These are phyloP conservation scores for Rhizomucor pusillus DNA, from an alignment of 371 early-diverging fungal species.

Conservation along the genomic window DNA sequence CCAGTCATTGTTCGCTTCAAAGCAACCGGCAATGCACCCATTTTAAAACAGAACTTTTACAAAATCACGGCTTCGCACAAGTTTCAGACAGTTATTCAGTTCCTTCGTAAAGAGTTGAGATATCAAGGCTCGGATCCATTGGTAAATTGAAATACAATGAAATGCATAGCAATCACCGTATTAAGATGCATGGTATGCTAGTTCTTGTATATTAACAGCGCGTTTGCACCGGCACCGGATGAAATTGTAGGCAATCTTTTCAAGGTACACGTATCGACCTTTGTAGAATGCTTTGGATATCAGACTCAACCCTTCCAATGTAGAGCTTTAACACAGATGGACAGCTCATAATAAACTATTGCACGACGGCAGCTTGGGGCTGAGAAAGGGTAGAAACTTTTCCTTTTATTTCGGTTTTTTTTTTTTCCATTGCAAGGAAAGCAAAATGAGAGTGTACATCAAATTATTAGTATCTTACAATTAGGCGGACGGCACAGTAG, in stretches of 20 bases:
- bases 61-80: conserved; percentile 80
- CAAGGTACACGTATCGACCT: conserved; percentile 53
- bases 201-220: conserved; percentile 91
- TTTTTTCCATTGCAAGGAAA: neutral
- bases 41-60: conserved; percentile 81
- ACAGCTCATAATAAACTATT: conserved; percentile 85
- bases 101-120: conserved; percentile 80
- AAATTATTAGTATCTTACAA: neutral
- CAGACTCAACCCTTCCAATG: neutral
- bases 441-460: neutral
- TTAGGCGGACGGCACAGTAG: too few relatives aligned
- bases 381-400: conserved; percentile 1
- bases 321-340: conserved; percentile 68
- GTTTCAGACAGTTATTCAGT: conserved; percentile 82
- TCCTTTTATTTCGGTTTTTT: neutral
- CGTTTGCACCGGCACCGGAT: conserved; percentile 94
- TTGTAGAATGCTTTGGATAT: conserved; percentile 6
- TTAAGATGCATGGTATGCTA: conserved; percentile 17
- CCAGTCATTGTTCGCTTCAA: conserved; percentile 83
- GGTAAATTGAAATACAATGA: conserved; percentile 41
- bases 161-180: neutral
- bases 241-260: conserved; percentile 80
- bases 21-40: conserved; percentile 91
- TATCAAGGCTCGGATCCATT: conserved; percentile 75
- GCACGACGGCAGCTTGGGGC: conserved; percentile 90